phyloP scores from a whole-genome alignment of 2,329 filamentous ascomycete genomes.

The Claviceps digitariae region DNA sequence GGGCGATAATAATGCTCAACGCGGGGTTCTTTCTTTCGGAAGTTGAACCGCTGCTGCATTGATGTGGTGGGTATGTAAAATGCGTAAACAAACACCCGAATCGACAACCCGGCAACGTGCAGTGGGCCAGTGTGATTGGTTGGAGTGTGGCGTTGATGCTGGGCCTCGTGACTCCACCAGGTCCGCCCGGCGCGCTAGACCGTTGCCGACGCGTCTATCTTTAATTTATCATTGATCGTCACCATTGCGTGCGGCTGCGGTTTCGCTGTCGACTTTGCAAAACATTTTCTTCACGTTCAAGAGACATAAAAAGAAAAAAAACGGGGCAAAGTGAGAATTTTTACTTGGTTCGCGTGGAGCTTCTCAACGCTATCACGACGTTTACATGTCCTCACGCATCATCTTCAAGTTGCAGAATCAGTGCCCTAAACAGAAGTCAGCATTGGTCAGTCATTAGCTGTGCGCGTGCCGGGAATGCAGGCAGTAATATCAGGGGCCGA shows the following conservation, averaged over 20 bases:
- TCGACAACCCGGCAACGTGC: constrained; percentile 12
- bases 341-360: too few relatives aligned
- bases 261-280: neutral
- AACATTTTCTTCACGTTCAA: neutral
- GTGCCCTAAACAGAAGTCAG: neutral
- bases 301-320: too few relatives aligned
- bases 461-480: neutral
- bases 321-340: too few relatives aligned
- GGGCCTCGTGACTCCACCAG: neutral
- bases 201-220: neutral
- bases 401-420: neutral
- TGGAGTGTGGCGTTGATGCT: neutral
- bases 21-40: constrained; percentile 10
- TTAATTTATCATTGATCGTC: neutral
- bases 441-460: neutral
- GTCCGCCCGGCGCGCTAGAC: neutral
- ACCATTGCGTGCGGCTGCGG: neutral
- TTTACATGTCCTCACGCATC: neutral
- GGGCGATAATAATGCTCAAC: constrained; percentile 2
- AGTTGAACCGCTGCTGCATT: constrained; percentile 2
- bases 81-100: constrained; percentile 13
- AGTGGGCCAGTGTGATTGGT: neutral
- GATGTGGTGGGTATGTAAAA: neutral
- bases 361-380: too few relatives aligned
- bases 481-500: neutral